Evolutionary conservation across 495 filamentous ascomycete species (phyloP), one percentile per base, ranked within the genome.

Genomic region (Podospora pseudocomata): DNA sequence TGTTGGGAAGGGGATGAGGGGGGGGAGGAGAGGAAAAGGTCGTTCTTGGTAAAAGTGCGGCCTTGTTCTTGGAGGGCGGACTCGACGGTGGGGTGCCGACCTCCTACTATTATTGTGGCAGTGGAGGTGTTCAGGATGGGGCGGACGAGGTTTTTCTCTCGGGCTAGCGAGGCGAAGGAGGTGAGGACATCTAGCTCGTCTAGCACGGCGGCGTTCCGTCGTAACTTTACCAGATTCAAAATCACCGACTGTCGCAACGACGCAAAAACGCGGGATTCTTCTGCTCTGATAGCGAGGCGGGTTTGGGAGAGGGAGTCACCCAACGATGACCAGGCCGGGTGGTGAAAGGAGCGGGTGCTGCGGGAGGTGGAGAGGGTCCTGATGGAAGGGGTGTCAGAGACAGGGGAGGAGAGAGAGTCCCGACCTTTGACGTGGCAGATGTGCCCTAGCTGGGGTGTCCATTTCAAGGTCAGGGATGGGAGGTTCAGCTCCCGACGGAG

Each of bases 131-230:
- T 90, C 15, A 99, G 75, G 7, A 89, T 79, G 0, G 95, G 95
- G 0, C 96, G 86, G 3, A 87, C 84, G 66, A 94, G 88, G 20
- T 82, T 77, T 66, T 91, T 88, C 73, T 95, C 92, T 23, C 81
- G 74, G 0, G 95, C 94, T 9, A 98, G 80, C 0, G 77, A 83
- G 5, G 96, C 91, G 64, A 95, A 95, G 0, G 92, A 92, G 68
- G 91, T 91, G 2, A 89, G 87, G 28, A 99, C 89, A 77, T 99
- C 95, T 4, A 99, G 84, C 77, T 96, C 92, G 75, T 97, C 96
- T 23, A 99, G 86, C 0, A 97, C 92, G 3, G 86, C 82, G 3
- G 94, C 94, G 76, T 97, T 97, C 65, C 89, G 90, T 0, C 95
- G 89, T 18, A 99, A 87, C 68, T 89, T 91, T 32, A 94, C 86